Evolutionary conservation across 2,329 filamentous ascomycete genomes (phyloP).

Genomic region (Laburnicola sp.): DNA sequence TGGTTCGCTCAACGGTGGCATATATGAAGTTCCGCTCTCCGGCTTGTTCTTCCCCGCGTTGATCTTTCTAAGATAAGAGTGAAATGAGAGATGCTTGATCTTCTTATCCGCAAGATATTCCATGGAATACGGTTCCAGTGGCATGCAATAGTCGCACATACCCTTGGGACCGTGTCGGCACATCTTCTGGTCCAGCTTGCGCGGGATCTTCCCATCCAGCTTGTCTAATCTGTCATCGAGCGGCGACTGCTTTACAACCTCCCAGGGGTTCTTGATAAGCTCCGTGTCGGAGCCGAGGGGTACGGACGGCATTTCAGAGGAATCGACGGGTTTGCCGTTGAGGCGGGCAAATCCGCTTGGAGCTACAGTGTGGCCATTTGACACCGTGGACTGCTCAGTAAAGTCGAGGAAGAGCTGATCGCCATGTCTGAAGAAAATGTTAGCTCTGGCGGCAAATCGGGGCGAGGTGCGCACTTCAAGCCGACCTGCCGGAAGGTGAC

Average conservation of each 20-base stretch:
- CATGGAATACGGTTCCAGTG: constrained; percentile 89
- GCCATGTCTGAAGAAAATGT: constrained; percentile 67
- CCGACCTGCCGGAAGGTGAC: constrained; percentile 62
- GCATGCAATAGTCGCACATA: constrained; percentile 99
- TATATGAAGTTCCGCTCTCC: constrained; percentile 90
- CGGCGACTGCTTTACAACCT: constrained; percentile 82
- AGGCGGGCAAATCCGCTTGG: constrained; percentile 61
- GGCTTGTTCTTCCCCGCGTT: constrained; percentile 97
- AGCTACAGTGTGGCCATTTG: constrained; percentile 54
- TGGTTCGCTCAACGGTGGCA: constrained; percentile 90
- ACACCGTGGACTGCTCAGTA: constrained; percentile 57
- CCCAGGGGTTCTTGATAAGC: constrained; percentile 87
- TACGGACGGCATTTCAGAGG: constrained; percentile 68
- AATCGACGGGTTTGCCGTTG: constrained; percentile 74
- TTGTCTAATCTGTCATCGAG: constrained; percentile 87
- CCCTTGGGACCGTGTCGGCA: constrained; percentile 94
- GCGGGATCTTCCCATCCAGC: constrained; percentile 83
- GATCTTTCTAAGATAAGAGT: constrained; percentile 90
- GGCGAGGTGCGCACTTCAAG: constrained; percentile 52
- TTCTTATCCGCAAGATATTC: constrained; percentile 91
- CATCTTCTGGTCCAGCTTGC: constrained; percentile 77
- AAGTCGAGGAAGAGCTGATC: constrained; percentile 90
- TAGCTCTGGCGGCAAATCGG: constrained; percentile 16
- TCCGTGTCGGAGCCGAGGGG: constrained; percentile 59
- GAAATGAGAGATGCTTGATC: constrained; percentile 98